Base-by-base conservation (phyloP, 495 filamentous ascomycete species). In the Lasiosphaeris hirsuta region DNA sequence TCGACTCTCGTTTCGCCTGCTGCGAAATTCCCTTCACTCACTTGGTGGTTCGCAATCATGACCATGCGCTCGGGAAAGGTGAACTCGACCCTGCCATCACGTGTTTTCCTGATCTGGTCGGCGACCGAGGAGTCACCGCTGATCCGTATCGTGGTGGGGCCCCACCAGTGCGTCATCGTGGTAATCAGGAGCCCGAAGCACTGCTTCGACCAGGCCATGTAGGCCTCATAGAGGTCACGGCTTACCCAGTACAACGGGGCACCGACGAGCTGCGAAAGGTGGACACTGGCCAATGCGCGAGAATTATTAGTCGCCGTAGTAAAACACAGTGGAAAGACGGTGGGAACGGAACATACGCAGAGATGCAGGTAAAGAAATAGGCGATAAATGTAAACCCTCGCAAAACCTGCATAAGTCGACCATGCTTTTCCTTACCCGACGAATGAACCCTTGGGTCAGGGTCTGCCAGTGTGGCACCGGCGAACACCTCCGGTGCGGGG, bases 11-110 rank as follows among this genome's bases (percentile, higher is more conserved):
- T 30, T 30, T 30, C 23, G 5, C 23, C 23, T 5, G 2, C 2
- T 30, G 23, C 5, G 23, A 5, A 30, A 30, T 5, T 30, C 2
- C 23, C 23, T 2, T 2, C 23, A 30, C 23, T 30, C 23, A 84
- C 86, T 80, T 92, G 89, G 68, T 94, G 90, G 68, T 94, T 94
- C 15, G 90, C 86, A 54, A 93, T 90, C 69, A 94, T 74, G 46
- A 94, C 75, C 72, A 92, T 73, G 44, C 90, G 78, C 68, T 90
- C 85, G 1, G 89, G 88, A 57, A 94, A 92, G 57, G 80, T 70
- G 62, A 84, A 86, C 57, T 89, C 73, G n/a, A 92, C 73, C 56
- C 80, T 75, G 8, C 90, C 90, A 66, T 90, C 86, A 18, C 63
- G 61, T 0, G 80, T 86, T 67, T 83, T 76, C 52, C 77, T 69